Conservation (phyloP, 352 stramenopile genomes). For the Phytopythium mirpurense region DNA sequence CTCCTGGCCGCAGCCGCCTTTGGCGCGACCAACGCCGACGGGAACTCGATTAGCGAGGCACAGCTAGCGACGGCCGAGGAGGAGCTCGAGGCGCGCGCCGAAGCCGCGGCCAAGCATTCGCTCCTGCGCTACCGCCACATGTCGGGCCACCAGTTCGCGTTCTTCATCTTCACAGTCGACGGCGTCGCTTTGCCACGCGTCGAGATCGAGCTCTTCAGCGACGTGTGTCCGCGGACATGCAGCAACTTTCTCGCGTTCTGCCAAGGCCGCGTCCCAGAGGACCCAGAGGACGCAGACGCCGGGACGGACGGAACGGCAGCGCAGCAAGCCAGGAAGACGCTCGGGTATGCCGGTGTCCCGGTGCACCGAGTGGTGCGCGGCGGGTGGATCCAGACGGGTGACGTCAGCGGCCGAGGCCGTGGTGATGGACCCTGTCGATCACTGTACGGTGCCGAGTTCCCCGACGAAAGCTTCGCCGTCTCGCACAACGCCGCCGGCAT, state of each 20-base stretch:
- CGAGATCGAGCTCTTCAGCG: constrained; percentile 64
- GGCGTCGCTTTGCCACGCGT: constrained; percentile 50
- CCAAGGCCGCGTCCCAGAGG: constrained; percentile 37
- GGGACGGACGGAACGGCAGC: not conserved
- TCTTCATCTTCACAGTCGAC: constrained; percentile 58
- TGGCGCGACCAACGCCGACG: constrained; percentile 15
- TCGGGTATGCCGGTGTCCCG: constrained; percentile 47
- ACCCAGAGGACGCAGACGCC: constrained; percentile 27
- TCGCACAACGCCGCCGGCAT: constrained; percentile 57
- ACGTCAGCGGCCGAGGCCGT: constrained; percentile 35
- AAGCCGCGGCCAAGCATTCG: constrained; percentile 35
- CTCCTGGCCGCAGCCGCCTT: constrained; percentile 55
- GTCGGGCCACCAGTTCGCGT: constrained; percentile 51
- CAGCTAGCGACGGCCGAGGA: constrained; percentile 43
- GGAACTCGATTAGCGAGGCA: constrained; percentile 14
- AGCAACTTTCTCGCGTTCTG: constrained; percentile 76
- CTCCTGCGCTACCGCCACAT: constrained; percentile 36
- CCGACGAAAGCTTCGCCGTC: constrained; percentile 71
- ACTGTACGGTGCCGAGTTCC: constrained; percentile 54
- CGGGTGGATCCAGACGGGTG: constrained; percentile 73
- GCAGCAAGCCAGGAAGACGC: constrained; percentile 11
- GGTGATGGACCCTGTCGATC: constrained; percentile 50
- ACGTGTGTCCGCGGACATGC: constrained; percentile 59
- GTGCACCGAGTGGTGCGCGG: constrained; percentile 64
- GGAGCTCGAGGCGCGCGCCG: constrained; percentile 37